phyloP scores from a whole-genome alignment of 345 rosid species.

The Dovyalis caffra region DNA sequence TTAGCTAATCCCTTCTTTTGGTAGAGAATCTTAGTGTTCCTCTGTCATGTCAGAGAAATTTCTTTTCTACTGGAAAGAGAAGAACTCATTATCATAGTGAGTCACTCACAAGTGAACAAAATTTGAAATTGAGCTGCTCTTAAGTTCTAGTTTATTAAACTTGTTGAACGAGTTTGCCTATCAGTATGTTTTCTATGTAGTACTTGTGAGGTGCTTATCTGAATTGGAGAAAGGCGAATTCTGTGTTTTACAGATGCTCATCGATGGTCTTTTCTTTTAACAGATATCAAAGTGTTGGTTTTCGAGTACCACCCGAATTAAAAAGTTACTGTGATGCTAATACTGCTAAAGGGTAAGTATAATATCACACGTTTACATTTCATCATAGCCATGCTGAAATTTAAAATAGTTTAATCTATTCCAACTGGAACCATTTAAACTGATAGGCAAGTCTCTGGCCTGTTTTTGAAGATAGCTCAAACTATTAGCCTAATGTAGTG shows the following conservation, averaged over 20 bases:
- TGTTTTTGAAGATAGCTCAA: not conserved
- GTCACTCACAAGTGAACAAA: not conserved
- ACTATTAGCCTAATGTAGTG: not conserved
- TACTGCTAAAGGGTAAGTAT: constrained; percentile 49
- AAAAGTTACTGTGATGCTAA: constrained; percentile 57
- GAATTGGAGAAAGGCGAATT: not conserved
- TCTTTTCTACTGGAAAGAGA: not conserved
- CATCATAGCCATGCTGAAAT: not conserved
- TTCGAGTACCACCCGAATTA: constrained; percentile 76
- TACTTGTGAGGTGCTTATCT: not conserved
- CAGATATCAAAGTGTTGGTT: constrained; percentile 91
- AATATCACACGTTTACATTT: not conserved
- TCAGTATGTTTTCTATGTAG: not conserved
- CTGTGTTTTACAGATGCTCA: constrained; percentile 6
- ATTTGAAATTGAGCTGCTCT: not conserved
- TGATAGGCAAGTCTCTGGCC: not conserved
- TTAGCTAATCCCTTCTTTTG: not conserved
- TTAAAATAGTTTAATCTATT: not conserved
- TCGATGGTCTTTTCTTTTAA: constrained; percentile 12
- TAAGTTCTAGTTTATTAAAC: not conserved
- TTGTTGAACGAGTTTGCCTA: not conserved
- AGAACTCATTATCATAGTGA: not conserved
- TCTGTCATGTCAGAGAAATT: not conserved
- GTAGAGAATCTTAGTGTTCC: not conserved
- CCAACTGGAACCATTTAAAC: not conserved